Evolutionary conservation across 495 filamentous ascomycete species (phyloP), one percentile per base, ranked within the genome.

Genomic region (Xylona heveae): DNA sequence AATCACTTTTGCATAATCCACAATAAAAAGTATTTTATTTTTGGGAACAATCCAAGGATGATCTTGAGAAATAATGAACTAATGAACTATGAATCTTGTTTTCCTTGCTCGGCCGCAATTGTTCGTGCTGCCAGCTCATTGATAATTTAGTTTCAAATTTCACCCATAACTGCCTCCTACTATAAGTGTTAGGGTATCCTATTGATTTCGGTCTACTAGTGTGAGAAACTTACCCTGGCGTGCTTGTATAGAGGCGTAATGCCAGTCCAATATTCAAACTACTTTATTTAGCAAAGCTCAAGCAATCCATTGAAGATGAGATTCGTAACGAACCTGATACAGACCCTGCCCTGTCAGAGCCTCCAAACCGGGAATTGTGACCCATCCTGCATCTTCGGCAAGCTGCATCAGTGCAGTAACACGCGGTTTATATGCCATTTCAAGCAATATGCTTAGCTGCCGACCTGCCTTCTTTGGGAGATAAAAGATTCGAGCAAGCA

Each of bases 351-450:
- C 81, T 40, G 81, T 73, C 41, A 99, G 57, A 25, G 82, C 83
- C 56, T 99, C 88, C 34, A 94, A 50, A 1, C 88, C 88, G 4
- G 79, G 70, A 38, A 95, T 74, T 4, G 68, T 83, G 33, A 50
- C 61, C 90, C 88, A 99, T n/a, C 79, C 81, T 4, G 64, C 61
- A 39, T 78, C 69, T 38, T 67, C 56, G 3, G 90, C 85, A 43
- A 92, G 51, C 49, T 71, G 62, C 79, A 95, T 94, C 45, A 94
- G 47, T 16, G 76, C 61, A 9, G 88, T 99, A 18, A 74, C 62
- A 0, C 66, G 49, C 17, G 88, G 90, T 49, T 76, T 91, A 51
- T 99, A 99, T 3, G 88, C 84, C 88, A 99, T 94, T 57, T 99
- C 88, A 1, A 93, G 54, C 34, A 94, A 54, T 16, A 15, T 36